These are phyloP conservation scores for Hypoxylon sp. DNA, from an alignment of 2,329 filamentous ascomycete species.

Conservation along the genomic window DNA sequence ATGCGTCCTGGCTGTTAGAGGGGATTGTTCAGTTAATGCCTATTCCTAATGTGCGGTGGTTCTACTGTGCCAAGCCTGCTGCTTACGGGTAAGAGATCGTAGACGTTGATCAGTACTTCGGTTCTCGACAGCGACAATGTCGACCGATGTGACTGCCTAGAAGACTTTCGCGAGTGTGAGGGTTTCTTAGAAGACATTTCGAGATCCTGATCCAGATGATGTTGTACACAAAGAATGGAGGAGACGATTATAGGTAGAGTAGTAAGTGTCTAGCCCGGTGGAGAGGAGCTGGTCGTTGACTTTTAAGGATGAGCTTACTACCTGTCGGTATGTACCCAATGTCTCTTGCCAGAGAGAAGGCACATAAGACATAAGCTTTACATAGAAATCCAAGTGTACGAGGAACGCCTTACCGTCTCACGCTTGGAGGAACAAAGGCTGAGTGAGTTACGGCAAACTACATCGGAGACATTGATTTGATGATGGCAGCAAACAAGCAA, in stretches of 20 bases:
- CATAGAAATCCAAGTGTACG: constrained; percentile 8
- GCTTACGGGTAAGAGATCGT: constrained; percentile 75
- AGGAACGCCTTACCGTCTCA: constrained; percentile 16
- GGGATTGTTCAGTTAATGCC: constrained; percentile 10
- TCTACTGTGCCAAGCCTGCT: neutral
- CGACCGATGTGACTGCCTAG: constrained; percentile 61
- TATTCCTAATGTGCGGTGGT: neutral
- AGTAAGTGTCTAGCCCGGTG: constrained; percentile 1
- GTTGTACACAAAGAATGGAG: neutral
- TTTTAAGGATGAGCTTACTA: neutral
- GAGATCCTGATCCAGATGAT: constrained; percentile 36
- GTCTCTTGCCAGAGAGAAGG: neutral
- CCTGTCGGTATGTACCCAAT: no score
- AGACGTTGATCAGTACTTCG: constrained; percentile 78
- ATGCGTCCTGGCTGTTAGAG: constrained; percentile 70
- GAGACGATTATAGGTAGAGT: neutral
- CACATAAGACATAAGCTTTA: no score
- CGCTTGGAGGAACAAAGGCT: no score
- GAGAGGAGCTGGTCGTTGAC: constrained; percentile 11
- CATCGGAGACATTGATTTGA: neutral
- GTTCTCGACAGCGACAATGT: constrained; percentile 75
- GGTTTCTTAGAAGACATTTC: constrained; percentile 56
- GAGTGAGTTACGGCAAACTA: constrained; percentile 1
- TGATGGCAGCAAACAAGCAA: constrained; percentile 11
- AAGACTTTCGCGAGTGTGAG: constrained; percentile 46